These are phyloP conservation scores for Mycena belliarum DNA, from an alignment of 768 basidiomycete genomes.

Conservation along the genomic window DNA sequence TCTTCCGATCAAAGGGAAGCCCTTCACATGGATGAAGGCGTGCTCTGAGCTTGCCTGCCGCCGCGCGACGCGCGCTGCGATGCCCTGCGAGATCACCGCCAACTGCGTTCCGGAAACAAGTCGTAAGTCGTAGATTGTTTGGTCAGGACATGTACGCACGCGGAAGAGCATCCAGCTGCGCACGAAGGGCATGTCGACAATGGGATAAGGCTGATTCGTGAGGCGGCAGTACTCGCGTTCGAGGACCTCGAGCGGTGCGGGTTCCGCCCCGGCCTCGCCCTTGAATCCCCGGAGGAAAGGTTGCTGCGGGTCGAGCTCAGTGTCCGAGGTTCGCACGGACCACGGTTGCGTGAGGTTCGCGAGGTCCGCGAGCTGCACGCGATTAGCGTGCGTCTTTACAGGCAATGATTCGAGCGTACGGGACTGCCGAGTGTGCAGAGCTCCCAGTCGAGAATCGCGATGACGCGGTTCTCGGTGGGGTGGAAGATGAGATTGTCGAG, in stretches of 20 bases:
- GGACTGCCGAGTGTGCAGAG: constrained; percentile 93
- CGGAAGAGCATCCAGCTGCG: constrained; percentile 86
- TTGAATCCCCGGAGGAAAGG: constrained; percentile 61
- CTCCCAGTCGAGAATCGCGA: constrained; percentile 98
- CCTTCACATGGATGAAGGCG: constrained; percentile 46
- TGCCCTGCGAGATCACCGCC: constrained; percentile 85
- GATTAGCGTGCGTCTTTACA: not conserved
- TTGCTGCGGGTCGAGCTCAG: constrained; percentile 31
- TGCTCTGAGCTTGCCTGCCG: constrained; percentile 88
- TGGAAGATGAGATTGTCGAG: constrained; percentile 98
- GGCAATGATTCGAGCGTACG: constrained; percentile 41
- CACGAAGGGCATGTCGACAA: constrained; percentile 76
- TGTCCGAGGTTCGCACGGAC: constrained; percentile 50
- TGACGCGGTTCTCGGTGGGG: constrained; percentile 85
- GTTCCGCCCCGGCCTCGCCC: constrained; percentile 52
- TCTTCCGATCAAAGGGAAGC: constrained; percentile 64
- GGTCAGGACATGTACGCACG: constrained; percentile 40
- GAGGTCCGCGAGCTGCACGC: constrained; percentile 74
- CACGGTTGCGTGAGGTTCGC: constrained; percentile 89
- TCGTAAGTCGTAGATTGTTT: too few species aligned
- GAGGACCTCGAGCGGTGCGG: constrained; percentile 68
- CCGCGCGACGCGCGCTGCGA: constrained; percentile 82
- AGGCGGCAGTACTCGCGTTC: constrained; percentile 81
- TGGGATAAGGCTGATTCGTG: constrained; percentile 68
- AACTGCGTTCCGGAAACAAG: constrained; percentile 43